A percentile compares a stretch with the other conserved stretches of the same genome.
phyloP scores from a whole-genome alignment of 345 rosid genomes.

The Gossypium raimondii region DNA sequence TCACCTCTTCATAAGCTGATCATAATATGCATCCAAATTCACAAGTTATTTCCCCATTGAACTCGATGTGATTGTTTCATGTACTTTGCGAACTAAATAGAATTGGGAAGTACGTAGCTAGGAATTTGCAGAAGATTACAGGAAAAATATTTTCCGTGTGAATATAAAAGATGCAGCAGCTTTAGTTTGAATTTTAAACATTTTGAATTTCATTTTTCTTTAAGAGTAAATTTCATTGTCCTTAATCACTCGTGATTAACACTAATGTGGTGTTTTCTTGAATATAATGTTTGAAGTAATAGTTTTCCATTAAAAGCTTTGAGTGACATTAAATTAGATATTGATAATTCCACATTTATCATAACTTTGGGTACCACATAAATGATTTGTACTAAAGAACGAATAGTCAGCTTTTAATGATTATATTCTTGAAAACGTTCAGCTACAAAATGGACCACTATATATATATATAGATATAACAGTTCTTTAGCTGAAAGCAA shows the following conservation, averaged over 20 bases:
- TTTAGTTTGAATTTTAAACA: background rate
- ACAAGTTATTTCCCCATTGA: background rate
- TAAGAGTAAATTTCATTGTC: background rate
- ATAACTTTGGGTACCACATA: constrained; percentile 8
- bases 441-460: constrained; percentile 35
- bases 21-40: background rate
- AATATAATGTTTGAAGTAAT: background rate
- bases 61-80: background rate
- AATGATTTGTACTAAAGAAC: constrained; percentile 7
- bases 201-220: background rate
- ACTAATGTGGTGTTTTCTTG: background rate
- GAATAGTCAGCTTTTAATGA: constrained; percentile 4
- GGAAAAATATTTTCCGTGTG: constrained; percentile 4
- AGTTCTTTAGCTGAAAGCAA: constrained; percentile 10
- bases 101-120: background rate
- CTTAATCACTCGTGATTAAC: background rate
- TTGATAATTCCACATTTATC: background rate
- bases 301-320: background rate
- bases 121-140: background rate
- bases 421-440: constrained; percentile 21
- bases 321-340: background rate
- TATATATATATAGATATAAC: background rate
- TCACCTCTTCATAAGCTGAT: background rate
- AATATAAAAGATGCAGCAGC: constrained; percentile 6
- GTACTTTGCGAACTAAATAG: background rate